Percentiles rank a stretch among this genome's conserved stretches.
These are phyloP conservation scores for Amaranthus cruentus DNA, from an alignment of 148 eudicot genomes.

Conservation along the genomic window DNA sequence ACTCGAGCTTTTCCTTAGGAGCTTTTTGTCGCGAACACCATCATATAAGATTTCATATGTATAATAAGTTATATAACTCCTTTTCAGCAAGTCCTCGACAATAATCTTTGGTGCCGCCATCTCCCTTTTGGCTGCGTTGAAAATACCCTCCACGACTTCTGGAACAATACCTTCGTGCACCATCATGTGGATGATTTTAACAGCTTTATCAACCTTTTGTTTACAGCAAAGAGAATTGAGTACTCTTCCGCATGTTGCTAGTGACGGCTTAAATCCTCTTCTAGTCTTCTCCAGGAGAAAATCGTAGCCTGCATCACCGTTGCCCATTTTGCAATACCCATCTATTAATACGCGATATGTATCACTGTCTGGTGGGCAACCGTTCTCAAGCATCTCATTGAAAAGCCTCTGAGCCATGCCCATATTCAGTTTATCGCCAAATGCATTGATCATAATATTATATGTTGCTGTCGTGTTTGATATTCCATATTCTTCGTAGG, in stretches of 20 bases:
- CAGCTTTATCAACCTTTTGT: slow-evolving; percentile 66
- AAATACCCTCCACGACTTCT: slow-evolving; percentile 64
- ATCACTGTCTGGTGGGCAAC: slow-evolving; percentile 58
- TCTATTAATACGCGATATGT: slow-evolving; percentile 77
- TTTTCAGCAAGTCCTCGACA: slow-evolving; percentile 83
- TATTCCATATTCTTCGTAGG: slow-evolving; percentile 40
- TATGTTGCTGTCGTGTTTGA: slow-evolving; percentile 63
- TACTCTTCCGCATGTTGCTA: slow-evolving; percentile 76
- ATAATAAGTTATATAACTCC: slow-evolving; percentile 73
- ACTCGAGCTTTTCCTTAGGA: slow-evolving; percentile 32
- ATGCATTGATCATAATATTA: slow-evolving; percentile 74
- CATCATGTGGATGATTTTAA: slow-evolving; percentile 67
- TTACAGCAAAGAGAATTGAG: slow-evolving; percentile 77
- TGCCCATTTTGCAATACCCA: slow-evolving; percentile 80
- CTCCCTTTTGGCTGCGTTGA: slow-evolving; percentile 70
- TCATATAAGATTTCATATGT: slow-evolving; percentile 83
- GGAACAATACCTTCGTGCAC: slow-evolving; percentile 76
- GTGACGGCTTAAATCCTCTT: slow-evolving; percentile 63
- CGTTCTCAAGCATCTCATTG: slow-evolving; percentile 50
- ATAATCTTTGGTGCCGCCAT: slow-evolving; percentile 93
- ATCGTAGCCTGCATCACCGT: slow-evolving; percentile 52
- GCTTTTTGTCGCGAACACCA: slow-evolving; percentile 77
- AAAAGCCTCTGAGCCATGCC: slow-evolving; percentile 63
- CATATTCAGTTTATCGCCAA: slow-evolving; percentile 56
- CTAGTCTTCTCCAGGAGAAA: slow-evolving; percentile 50